Conservation (phyloP, 139 green algal genomes). For the Monoraphidium neglectum region DNA sequence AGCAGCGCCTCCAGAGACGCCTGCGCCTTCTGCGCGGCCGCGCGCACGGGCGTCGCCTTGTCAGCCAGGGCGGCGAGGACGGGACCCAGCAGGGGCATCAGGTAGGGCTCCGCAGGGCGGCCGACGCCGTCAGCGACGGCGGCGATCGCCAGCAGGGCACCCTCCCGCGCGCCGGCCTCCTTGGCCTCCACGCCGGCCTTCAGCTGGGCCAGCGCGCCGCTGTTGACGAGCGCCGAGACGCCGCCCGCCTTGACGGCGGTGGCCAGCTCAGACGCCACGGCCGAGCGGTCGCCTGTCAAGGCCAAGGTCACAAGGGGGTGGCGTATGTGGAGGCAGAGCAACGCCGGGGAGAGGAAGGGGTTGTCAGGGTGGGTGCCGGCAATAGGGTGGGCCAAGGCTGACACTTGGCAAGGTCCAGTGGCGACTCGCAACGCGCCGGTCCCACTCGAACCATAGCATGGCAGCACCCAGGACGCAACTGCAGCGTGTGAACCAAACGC, state of each 20-base stretch:
- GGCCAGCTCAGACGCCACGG: constrained; percentile 16
- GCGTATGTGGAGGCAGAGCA: neutral
- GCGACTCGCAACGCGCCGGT: too few relatives aligned
- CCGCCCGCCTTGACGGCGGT: constrained; percentile 18
- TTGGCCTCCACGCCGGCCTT: constrained; percentile 36
- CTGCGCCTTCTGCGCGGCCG: constrained; percentile 43
- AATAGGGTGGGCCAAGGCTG: too few relatives aligned
- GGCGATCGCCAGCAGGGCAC: constrained; percentile 39
- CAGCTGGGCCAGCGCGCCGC: constrained; percentile 24
- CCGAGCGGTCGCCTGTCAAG: constrained; percentile 23
- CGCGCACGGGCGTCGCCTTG: constrained; percentile 65
- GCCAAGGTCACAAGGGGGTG: neutral
- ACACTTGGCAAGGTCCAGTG: too few relatives aligned
- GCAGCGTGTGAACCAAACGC: too few relatives aligned
- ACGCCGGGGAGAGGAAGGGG: neutral
- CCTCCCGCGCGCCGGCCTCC: constrained; percentile 43
- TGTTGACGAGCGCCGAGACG: neutral
- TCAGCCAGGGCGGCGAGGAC: constrained; percentile 69
- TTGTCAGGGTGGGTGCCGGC: too few relatives aligned
- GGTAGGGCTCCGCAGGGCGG: constrained; percentile 62
- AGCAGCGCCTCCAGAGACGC: constrained; percentile 39
- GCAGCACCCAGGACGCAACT: too few relatives aligned
- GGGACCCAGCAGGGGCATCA: constrained; percentile 60
- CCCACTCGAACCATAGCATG: too few relatives aligned
- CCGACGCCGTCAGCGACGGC: constrained; percentile 45